Base-by-base conservation (phyloP, 306 rosid species). In the Arachis hypogaea region DNA sequence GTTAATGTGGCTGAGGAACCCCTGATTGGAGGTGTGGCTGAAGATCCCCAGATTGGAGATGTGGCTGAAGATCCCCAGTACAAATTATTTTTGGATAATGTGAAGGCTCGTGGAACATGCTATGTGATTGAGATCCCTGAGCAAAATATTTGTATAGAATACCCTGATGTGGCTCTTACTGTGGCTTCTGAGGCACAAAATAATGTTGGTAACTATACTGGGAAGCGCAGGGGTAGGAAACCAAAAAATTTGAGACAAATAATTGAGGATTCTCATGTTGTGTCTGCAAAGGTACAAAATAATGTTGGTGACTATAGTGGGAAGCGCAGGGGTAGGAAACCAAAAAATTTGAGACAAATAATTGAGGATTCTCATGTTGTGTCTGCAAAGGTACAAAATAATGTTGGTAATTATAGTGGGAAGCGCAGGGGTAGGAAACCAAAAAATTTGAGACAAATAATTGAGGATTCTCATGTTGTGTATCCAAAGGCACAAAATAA, bases 91-190 rank as follows among this genome's bases (percentile, higher is more conserved):
- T 11, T 71, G 49, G 56, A 76, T 7, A 47, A 79, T 50, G 44
- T 71, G 7, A 83, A 59, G 66, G 51, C 38, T 12, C 38, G 57
- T 64, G 83, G 79, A 66, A 55, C 60, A 6, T 79, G 68, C 30
- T 62, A 66, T 75, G 69, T 41, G 4, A 78, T 79, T 29, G 76
- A 75, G 7, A 71, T 79, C 5, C 11, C 46, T 57, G 55, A 75
- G 51, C 83, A 75, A 12, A 59, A 41, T 29, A 44, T 79, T 11
- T 61, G 9, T 7, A 44, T 71, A n/a, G 47, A 40, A 68, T 82
- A 82, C n/a, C 76, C 5, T 8, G 6, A 16, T 0, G 59, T 2
- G 46, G 49, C 67, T 62, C 41, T 44, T 42, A 5, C 41, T 5
- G 9, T 46, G 11, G 51, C 12, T 4, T 46, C 11, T 7, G 11